Evolutionary conservation across 2,329 filamentous ascomycete genomes (phyloP), one percentile per base, ranked within the genome.

Genomic region (Xylaria sp.): DNA sequence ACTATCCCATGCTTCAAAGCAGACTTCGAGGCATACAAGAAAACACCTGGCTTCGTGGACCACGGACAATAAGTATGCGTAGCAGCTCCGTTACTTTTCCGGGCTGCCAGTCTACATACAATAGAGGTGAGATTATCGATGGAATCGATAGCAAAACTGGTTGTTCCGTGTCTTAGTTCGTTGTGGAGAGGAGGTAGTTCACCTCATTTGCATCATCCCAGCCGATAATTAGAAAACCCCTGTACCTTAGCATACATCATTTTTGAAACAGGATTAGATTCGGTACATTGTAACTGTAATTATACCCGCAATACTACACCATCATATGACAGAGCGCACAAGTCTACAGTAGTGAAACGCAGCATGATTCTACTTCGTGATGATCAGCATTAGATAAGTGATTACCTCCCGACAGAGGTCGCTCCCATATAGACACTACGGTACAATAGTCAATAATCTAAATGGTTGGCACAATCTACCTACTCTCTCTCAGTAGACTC

Each of bases 181-280:
- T 28, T 28, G 28, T 28, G 28, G 28, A 28, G 34, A 10, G 34
- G 10, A 8, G 2, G 34, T 10, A 37, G 34, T 37, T 37, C 34
- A 10, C 34, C 34, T 37, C 34, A 18, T 54, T 54, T 12, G 39
- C 15, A 1, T 20, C 37, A 57, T 46, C 56, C 15, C 56, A 13
- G 13, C 23, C 15, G 23, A n/a, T 58, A 23, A 58, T 46, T 32
- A 28, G 25, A n/a, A 46, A 8, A 41, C 20, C 55, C 55, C 34
- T 57, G 39, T 57, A 13, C 7, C 41, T 44, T 57, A 28, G 55
- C 55, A 44, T 32, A 34, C 34, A n/a, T 25, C 54, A n/a, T 23
- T 23, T 55, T 37, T 55, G 28, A 34, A 55, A 37, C 51, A 20
- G 28, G 51, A 20, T 20, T 34, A 54, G 51, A 54, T 34, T 28